Percentiles rank a stretch among this genome's conserved stretches.
These are phyloP conservation scores for Leccinum barrowsii DNA, from an alignment of 768 basidiomycete species.

Conservation along the genomic window DNA sequence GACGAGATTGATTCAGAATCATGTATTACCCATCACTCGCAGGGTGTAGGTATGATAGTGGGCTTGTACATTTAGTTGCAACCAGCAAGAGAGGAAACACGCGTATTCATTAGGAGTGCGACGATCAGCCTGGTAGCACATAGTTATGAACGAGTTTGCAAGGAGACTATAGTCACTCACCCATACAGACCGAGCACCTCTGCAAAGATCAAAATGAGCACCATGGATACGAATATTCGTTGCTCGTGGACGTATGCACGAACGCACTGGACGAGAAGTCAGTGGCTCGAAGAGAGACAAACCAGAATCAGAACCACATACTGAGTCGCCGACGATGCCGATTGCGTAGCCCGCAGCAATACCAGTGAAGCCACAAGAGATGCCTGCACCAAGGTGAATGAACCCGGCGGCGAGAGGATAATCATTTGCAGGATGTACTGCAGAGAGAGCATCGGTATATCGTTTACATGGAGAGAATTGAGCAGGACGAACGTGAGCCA, in stretches of 20 bases:
- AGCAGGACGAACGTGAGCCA: constrained; percentile 48
- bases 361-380: constrained; percentile 89
- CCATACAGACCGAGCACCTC: constrained; percentile 91
- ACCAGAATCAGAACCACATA: constrained; percentile 38
- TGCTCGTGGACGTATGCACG: constrained; percentile 89
- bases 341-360: constrained; percentile 94
- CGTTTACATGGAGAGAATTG: background rate
- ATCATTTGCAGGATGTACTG: constrained; percentile 59
- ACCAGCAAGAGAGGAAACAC: constrained; percentile 43
- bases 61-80: constrained; percentile 17
- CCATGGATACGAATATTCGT: constrained; percentile 92
- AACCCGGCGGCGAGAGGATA: constrained; percentile 88
- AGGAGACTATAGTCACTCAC: constrained; percentile 36
- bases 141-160: background rate
- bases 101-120: constrained; percentile 88
- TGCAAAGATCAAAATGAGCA: constrained; percentile 89
- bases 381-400: constrained; percentile 87
- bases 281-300: background rate
- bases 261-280: constrained; percentile 57
- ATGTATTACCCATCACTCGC: constrained; percentile 6
- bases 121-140: constrained; percentile 64
- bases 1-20: constrained; percentile 12
- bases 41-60: constrained; percentile 13
- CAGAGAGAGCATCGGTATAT: constrained; percentile 13
- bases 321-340: constrained; percentile 90